Evolutionary conservation across 331 rosid species (phyloP).

Genomic region (Cydonia oblonga): DNA sequence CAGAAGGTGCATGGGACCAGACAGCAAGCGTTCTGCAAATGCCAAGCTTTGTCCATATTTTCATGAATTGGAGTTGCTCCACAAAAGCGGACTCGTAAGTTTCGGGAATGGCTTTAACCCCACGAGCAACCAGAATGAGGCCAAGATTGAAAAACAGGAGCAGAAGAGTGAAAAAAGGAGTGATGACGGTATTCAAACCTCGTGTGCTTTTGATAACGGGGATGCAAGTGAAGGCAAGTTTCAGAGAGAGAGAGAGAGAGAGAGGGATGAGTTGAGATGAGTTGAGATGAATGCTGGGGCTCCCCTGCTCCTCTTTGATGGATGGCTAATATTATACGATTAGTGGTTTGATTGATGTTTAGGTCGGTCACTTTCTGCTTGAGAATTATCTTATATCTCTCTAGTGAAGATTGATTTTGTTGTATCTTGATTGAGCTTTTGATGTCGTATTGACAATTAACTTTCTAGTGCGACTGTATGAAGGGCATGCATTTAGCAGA

Average conservation of each 20-base stretch:
- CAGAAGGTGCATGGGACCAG: slow-evolving; percentile 38
- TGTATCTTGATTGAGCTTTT: neutral
- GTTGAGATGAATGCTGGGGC: neutral
- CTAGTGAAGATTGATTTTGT: too few species aligned
- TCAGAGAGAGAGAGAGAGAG: neutral
- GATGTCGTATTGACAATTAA: neutral
- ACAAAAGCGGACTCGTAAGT: slow-evolving; percentile 33
- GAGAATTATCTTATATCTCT: neutral
- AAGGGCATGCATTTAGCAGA: neutral
- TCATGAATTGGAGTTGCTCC: slow-evolving; percentile 48
- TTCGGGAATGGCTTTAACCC: slow-evolving; percentile 24
- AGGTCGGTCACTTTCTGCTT: neutral
- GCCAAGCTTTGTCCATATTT: slow-evolving; percentile 58
- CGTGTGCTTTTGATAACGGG: neutral
- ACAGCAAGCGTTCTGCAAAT: slow-evolving; percentile 38
- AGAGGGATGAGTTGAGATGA: neutral
- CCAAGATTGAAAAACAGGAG: slow-evolving; percentile 19
- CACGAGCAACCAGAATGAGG: slow-evolving; percentile 18
- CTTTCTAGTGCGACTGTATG: too few species aligned
- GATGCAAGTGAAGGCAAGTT: neutral
- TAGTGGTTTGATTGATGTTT: neutral
- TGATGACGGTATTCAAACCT: neutral
- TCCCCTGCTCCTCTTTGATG: neutral
- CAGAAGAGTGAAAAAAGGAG: neutral
- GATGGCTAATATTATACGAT: neutral